These are phyloP conservation scores for Cenococcum geophilum DNA, from an alignment of 495 filamentous ascomycete genomes.

Conservation along the genomic window DNA sequence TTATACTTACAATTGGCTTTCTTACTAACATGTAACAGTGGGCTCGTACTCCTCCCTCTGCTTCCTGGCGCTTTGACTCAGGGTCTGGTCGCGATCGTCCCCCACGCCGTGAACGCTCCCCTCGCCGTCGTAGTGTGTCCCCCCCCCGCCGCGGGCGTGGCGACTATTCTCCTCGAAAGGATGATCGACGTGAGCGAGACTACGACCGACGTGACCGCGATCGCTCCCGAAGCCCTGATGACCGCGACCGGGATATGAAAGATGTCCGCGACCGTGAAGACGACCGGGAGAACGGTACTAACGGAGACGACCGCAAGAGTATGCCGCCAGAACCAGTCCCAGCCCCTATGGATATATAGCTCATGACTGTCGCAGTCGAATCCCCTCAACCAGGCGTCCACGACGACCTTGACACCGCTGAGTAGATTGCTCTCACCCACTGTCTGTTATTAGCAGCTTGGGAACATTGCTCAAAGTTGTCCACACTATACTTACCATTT, in stretches of 20 bases:
- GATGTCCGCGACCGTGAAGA: constrained; percentile 64
- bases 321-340: constrained; percentile 31
- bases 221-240: constrained; percentile 53
- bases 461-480: neutral
- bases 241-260: constrained; percentile 59
- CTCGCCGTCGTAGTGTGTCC: constrained; percentile 65
- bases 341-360: constrained; percentile 16
- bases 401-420: constrained; percentile 95
- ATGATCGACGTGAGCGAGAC: constrained; percentile 78
- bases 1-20: neutral
- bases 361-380: constrained; percentile 47
- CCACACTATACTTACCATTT: neutral
- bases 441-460: neutral
- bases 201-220: constrained; percentile 65
- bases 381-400: constrained; percentile 70
- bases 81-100: constrained; percentile 46
- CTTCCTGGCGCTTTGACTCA: constrained; percentile 96
- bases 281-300: constrained; percentile 60
- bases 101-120: constrained; percentile 57
- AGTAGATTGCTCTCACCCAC: constrained; percentile 47
- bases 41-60: constrained; percentile 96
- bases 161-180: constrained; percentile 85
- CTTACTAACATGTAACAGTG: constrained; percentile 53
- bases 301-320: constrained; percentile 90
- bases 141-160: constrained; percentile 71